These are phyloP conservation scores for Toxicodendron radicans DNA, from an alignment of 345 rosid genomes.

Conservation along the genomic window DNA sequence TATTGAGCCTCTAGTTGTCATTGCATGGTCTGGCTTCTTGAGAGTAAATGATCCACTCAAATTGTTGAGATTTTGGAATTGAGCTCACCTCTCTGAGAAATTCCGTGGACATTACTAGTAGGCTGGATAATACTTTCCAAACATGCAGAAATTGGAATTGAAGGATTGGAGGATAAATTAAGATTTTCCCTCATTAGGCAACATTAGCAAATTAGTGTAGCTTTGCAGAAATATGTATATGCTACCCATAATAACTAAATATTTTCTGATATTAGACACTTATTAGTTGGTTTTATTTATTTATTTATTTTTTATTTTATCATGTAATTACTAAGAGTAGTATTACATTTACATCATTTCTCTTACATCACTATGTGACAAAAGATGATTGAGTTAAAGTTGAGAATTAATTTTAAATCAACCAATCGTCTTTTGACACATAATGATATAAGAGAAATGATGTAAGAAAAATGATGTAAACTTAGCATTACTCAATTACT, in stretches of 20 bases:
- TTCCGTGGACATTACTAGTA: not conserved
- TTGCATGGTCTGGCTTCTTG: not conserved
- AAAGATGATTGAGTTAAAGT: no score
- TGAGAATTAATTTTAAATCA: no score
- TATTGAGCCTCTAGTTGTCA: not conserved
- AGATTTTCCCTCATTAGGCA: not conserved
- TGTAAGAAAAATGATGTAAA: no score
- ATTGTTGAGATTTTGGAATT: not conserved
- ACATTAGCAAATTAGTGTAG: not conserved
- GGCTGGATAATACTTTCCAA: not conserved
- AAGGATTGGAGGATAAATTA: not conserved
- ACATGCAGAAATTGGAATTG: not conserved
- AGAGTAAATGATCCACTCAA: not conserved
- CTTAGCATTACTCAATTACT: no score
- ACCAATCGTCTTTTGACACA: no score
- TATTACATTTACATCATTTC: no score
- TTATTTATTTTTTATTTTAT: not conserved
- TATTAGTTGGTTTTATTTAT: not conserved
- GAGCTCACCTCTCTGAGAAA: not conserved
- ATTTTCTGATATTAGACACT: not conserved
- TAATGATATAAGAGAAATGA: no score
- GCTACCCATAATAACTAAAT: not conserved
- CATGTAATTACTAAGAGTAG: not conserved
- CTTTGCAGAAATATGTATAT: not conserved
- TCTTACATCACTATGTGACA: no score